phyloP scores from a whole-genome alignment of 768 basidiomycete genomes.

The Kockovaella imperatae region DNA sequence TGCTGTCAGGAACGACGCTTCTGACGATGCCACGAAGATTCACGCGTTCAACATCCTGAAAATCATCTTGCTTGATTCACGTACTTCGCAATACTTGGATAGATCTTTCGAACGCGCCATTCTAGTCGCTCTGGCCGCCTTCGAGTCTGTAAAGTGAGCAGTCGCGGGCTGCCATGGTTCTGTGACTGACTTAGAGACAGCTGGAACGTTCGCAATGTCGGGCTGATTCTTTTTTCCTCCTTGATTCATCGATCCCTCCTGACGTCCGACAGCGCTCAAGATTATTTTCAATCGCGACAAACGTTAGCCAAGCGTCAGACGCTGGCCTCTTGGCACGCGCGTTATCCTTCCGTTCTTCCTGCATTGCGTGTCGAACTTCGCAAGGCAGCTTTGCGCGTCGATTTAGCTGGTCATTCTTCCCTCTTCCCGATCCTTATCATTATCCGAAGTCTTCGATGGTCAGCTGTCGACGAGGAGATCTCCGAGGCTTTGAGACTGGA shows the following conservation, averaged over 20 bases:
- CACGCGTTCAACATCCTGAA: constrained; percentile 42
- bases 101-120: constrained; percentile 34
- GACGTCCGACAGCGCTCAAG: constrained; percentile 24
- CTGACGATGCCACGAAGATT: constrained; percentile 35
- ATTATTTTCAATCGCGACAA: constrained; percentile 19
- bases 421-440: constrained; percentile 39
- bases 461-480: constrained; percentile 6
- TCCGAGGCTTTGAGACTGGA: constrained; percentile 11
- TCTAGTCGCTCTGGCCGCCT: constrained; percentile 32
- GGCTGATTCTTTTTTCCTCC: constrained; percentile 39
- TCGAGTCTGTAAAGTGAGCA: constrained; percentile 36
- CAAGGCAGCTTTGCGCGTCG: not conserved
- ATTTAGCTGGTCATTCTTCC: constrained; percentile 18
- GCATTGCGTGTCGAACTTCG: constrained; percentile 14
- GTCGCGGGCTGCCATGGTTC: not conserved
- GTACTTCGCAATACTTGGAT: constrained; percentile 28
- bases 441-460: constrained; percentile 28
- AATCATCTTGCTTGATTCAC: constrained; percentile 38
- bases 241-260: constrained; percentile 32
- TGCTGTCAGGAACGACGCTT: constrained; percentile 12
- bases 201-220: constrained; percentile 44
- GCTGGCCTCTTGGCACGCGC: constrained; percentile 26
- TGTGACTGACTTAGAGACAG: constrained; percentile 11
- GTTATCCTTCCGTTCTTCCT: constrained; percentile 30
- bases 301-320: constrained; percentile 23